phyloP scores from a whole-genome alignment of 495 filamentous ascomycete species.

The Penicillium bialowiezense region DNA sequence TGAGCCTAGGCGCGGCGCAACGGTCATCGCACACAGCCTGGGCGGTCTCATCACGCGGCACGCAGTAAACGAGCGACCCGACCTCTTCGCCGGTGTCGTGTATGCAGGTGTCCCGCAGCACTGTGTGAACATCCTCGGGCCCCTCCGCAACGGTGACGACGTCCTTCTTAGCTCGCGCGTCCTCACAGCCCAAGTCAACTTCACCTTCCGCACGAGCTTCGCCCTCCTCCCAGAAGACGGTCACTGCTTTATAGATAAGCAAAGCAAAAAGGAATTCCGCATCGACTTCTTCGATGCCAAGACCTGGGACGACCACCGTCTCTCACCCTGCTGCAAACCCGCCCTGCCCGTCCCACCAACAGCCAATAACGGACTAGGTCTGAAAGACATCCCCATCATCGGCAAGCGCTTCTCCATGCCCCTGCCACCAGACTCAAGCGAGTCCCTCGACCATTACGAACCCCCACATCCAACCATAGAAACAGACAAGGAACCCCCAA shows the following conservation, averaged over 20 bases:
- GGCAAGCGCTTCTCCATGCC: conserved; percentile 40
- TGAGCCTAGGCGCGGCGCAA: conserved; percentile 54
- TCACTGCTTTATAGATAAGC: conserved; percentile 81
- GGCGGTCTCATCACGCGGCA: conserved; percentile 89
- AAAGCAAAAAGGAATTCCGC: conserved; percentile 75
- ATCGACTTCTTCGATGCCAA: conserved; percentile 82
- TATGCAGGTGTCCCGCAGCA: conserved; percentile 83
- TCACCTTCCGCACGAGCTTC: conserved; percentile 84
- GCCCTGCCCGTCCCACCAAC: conserved; percentile 44
- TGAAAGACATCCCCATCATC: conserved; percentile 46
- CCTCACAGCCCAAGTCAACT: conserved; percentile 91
- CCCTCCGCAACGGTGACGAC: conserved; percentile 84
- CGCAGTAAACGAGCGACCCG: conserved; percentile 82
- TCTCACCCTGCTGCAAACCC: conserved; percentile 72
- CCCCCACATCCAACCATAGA: background rate
- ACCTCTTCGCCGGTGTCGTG: conserved; percentile 82
- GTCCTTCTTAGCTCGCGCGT: conserved; percentile 88
- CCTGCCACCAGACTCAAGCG: conserved; percentile 20
- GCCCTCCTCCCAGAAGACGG: conserved; percentile 85
- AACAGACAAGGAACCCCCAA: conserved; percentile 9
- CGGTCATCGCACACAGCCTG: conserved; percentile 84
- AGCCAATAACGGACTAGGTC: conserved; percentile 14
- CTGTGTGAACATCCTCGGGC: conserved; percentile 89
- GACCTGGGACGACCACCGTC: conserved; percentile 74
- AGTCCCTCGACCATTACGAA: conserved; percentile 12